Conservation (phyloP, 2,329 filamentous ascomycete species). For the Fusarium buxicola region DNA sequence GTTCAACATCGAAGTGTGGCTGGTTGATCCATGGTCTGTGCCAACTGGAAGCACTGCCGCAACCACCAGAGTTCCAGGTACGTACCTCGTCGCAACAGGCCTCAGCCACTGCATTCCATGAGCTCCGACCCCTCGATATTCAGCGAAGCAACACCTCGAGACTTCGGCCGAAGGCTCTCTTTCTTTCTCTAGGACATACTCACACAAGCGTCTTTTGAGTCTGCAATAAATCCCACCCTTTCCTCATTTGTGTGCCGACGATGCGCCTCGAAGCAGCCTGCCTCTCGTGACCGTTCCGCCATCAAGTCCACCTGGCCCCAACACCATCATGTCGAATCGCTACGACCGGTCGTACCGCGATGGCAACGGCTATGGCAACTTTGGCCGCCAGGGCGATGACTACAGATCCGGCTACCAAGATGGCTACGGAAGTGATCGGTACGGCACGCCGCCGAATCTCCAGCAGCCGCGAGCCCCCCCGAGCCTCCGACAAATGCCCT, state of each 20-base stretch:
- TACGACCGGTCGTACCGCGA: conserved; percentile 57
- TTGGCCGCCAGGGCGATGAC: conserved; percentile 57
- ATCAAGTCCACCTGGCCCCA: conserved; percentile 23
- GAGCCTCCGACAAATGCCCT: conserved; percentile 50
- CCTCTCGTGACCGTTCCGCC: conserved; percentile 30
- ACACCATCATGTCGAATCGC: conserved; percentile 61
- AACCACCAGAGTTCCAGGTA: conserved; percentile 3
- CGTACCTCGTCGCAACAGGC: conserved; percentile 27
- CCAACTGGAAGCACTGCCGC: neutral
- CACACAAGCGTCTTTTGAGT: neutral
- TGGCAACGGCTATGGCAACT: conserved; percentile 60
- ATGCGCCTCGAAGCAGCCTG: conserved; percentile 39
- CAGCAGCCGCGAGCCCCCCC: conserved; percentile 47
- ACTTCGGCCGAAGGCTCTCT: neutral
- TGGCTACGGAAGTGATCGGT: conserved; percentile 58
- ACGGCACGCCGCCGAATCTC: conserved; percentile 50
- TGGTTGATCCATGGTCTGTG: conserved; percentile 15
- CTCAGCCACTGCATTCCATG: conserved; percentile 6
- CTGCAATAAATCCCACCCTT: neutral
- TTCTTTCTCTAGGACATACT: neutral
- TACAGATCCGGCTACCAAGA: conserved; percentile 55
- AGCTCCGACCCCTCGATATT: conserved; percentile 32
- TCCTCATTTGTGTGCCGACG: conserved; percentile 11
- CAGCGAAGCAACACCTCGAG: conserved; percentile 10
- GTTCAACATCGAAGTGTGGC: conserved; percentile 5